Evolutionary conservation across 345 rosid species (phyloP).

Genomic region (Gossypium australe): DNA sequence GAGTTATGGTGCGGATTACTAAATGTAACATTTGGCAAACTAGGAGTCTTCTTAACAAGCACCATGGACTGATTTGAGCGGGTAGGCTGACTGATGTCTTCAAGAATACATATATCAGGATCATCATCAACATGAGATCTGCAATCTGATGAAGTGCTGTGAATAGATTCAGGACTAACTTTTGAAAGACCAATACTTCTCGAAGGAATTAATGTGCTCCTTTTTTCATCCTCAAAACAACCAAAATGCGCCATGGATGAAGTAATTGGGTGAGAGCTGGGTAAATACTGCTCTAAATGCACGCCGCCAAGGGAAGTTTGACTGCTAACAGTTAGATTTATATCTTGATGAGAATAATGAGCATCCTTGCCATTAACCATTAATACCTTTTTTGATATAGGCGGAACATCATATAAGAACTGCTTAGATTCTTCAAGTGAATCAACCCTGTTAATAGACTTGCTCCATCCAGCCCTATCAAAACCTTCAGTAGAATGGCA

Average conservation of each 20-base stretch:
- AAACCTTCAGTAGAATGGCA: constrained; percentile 25
- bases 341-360: constrained; percentile 24
- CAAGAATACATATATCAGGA: constrained; percentile 72
- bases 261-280: constrained; percentile 25
- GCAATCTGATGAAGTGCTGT: constrained; percentile 55
- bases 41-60: constrained; percentile 19
- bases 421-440: constrained; percentile 29
- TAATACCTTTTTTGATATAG: constrained; percentile 19
- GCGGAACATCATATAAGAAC: constrained; percentile 21
- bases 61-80: constrained; percentile 28
- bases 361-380: constrained; percentile 22
- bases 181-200: constrained; percentile 38
- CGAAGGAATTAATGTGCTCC: constrained; percentile 25
- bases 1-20: constrained; percentile 27
- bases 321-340: constrained; percentile 21
- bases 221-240: constrained; percentile 30
- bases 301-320: constrained; percentile 15
- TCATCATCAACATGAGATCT: constrained; percentile 58
- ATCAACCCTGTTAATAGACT: constrained; percentile 17
- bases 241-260: constrained; percentile 26
- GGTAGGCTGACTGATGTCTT: constrained; percentile 60
- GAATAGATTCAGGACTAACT: constrained; percentile 60
- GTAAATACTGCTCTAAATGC: constrained; percentile 26
- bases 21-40: constrained; percentile 23
- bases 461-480: constrained; percentile 14